These are phyloP conservation scores for Pulveroboletus sp. DNA, from an alignment of 768 basidiomycete species.

Conservation along the genomic window DNA sequence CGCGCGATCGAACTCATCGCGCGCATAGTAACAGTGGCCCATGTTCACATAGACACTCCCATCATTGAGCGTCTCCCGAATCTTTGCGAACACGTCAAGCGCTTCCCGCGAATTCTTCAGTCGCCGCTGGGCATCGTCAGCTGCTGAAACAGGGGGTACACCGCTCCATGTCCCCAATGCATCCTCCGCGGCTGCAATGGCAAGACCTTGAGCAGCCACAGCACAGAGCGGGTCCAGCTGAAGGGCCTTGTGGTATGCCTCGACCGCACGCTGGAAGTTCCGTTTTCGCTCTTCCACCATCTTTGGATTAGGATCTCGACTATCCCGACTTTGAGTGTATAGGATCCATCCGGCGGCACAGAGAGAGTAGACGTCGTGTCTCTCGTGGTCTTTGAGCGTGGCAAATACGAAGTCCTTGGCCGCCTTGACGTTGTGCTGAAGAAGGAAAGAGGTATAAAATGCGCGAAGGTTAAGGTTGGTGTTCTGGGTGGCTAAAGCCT, in stretches of 20 bases:
- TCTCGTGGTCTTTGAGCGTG: slow-evolving; percentile 81
- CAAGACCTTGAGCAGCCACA: slow-evolving; percentile 91
- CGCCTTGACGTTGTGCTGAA: slow-evolving; percentile 64
- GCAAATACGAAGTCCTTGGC: slow-evolving; percentile 89
- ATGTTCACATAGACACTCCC: slow-evolving; percentile 94
- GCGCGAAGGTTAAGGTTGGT: slow-evolving; percentile 84
- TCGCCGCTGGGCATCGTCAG: slow-evolving; percentile 63
- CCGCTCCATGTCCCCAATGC: slow-evolving; percentile 67
- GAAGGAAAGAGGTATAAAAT: slow-evolving; percentile 89
- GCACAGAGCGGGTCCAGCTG: slow-evolving; percentile 81
- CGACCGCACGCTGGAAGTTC: slow-evolving; percentile 76
- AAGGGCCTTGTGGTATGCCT: slow-evolving; percentile 91
- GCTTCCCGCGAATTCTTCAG: slow-evolving; percentile 80
- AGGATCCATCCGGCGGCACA: slow-evolving; percentile 85
- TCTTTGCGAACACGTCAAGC: slow-evolving; percentile 82
- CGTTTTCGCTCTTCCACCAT: slow-evolving; percentile 60
- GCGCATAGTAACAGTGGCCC: slow-evolving; percentile 89
- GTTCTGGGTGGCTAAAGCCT: slow-evolving; percentile 75
- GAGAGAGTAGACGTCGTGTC: slow-evolving; percentile 85
- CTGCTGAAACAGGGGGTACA: slow-evolving; percentile 40
- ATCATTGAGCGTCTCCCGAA: slow-evolving; percentile 77
- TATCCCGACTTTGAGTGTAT: slow-evolving; percentile 84
- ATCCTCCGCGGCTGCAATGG: slow-evolving; percentile 92
- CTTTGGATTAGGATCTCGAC: slow-evolving; percentile 54
- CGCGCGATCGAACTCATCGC: slow-evolving; percentile 93